Conservation (phyloP, 352 stramenopile species). For the Globisporangium alternatum region DNA sequence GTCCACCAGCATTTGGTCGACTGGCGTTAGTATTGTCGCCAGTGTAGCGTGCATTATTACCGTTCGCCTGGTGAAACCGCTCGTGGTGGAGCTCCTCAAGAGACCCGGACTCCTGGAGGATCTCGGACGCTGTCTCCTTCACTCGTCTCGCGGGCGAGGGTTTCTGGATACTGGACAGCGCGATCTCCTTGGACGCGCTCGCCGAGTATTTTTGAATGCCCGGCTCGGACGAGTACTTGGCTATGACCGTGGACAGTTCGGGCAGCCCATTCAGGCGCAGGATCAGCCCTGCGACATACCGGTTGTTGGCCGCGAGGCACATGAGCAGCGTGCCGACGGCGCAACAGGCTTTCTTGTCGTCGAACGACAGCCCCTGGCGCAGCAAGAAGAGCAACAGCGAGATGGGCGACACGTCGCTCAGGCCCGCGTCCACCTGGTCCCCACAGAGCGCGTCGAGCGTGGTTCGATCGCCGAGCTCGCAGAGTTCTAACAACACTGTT, state of each 20-base stretch:
- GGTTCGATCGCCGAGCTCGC: slow-evolving; percentile 57
- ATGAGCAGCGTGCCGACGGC: slow-evolving; percentile 70
- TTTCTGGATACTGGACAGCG: slow-evolving; percentile 43
- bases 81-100: slow-evolving; percentile 31
- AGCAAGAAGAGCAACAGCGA: slow-evolving; percentile 70
- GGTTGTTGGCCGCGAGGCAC: slow-evolving; percentile 61
- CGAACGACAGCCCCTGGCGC: slow-evolving; percentile 62
- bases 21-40: slow-evolving; percentile 15
- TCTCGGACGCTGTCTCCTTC: slow-evolving; percentile 37
- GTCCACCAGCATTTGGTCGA: slow-evolving; percentile 1
- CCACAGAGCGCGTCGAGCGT: slow-evolving; percentile 55
- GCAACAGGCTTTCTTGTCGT: slow-evolving; percentile 82
- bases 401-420: slow-evolving; percentile 54
- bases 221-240: slow-evolving; percentile 62
- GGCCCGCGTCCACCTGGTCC: slow-evolving; percentile 15
- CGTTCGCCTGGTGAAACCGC: slow-evolving; percentile 13
- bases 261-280: slow-evolving; percentile 54
- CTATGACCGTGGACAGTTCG: slow-evolving; percentile 75
- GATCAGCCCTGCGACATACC: slow-evolving; percentile 45
- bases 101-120: slow-evolving; percentile 39
- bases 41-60: slow-evolving; percentile 12
- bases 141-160: slow-evolving; percentile 28
- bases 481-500: slow-evolving; percentile 66
- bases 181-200: slow-evolving; percentile 56
- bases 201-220: slow-evolving; percentile 69